phyloP scores from a whole-genome alignment of 768 basidiomycete species.

The Russula sp. region DNA sequence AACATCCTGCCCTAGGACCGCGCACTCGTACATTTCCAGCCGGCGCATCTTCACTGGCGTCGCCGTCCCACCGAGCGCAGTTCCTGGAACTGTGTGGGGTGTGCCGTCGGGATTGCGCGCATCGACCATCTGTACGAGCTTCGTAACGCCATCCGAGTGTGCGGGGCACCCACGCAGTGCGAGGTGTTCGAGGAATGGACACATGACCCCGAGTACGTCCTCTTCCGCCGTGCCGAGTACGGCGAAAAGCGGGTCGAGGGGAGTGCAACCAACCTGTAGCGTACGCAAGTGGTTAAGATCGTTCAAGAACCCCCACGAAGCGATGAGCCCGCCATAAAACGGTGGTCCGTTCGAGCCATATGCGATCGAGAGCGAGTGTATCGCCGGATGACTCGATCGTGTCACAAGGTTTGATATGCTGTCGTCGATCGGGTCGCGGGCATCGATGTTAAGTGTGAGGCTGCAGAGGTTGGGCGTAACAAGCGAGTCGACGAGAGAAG shows the following conservation, averaged over 20 bases:
- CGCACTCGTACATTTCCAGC: constrained; percentile 64
- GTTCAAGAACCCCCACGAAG: constrained; percentile 60
- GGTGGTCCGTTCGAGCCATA: constrained; percentile 41
- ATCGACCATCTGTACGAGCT: constrained; percentile 68
- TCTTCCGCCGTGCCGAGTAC: constrained; percentile 58
- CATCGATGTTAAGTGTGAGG: constrained; percentile 64
- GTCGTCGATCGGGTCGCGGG: constrained; percentile 71
- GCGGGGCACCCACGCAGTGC: constrained; percentile 60
- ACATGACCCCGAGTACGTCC: constrained; percentile 52
- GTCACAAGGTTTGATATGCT: constrained; percentile 54
- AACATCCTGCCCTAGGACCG: constrained; percentile 61
- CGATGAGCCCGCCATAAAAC: constrained; percentile 54
- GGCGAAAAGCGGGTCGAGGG: constrained; percentile 56
- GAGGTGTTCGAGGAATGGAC: constrained; percentile 55
- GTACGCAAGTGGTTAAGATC: constrained; percentile 54
- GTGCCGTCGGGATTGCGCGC: constrained; percentile 56
- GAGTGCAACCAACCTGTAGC: constrained; percentile 58
- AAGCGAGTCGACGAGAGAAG: constrained; percentile 55
- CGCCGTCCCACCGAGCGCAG: constrained; percentile 40
- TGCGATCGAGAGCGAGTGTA: constrained; percentile 56
- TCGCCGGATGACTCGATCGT: constrained; percentile 52
- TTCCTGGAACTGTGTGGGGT: constrained; percentile 29
- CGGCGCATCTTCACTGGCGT: constrained; percentile 47
- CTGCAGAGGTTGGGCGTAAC: constrained; percentile 51
- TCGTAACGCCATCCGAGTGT: constrained; percentile 57